These are phyloP conservation scores for Lepidium didymum DNA, from an alignment of 345 rosid species.

Conservation along the genomic window DNA sequence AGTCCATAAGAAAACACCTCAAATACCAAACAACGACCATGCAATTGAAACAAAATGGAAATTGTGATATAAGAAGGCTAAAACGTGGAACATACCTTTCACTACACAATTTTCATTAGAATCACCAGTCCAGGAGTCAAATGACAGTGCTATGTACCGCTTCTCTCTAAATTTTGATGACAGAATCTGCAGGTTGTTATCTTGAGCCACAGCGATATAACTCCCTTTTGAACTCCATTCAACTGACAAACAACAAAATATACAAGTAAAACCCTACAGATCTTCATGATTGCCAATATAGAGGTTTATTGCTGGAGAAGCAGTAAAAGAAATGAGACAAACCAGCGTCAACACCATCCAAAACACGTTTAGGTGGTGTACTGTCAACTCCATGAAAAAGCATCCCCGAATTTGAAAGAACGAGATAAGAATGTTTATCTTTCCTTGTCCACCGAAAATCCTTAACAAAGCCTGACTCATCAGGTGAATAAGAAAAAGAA, in stretches of 20 bases:
- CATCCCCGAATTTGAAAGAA: conserved; percentile 51
- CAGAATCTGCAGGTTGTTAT: conserved; percentile 41
- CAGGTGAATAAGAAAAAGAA: conserved; percentile 42
- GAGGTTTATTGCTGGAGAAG: not conserved
- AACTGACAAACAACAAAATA: conserved; percentile 27
- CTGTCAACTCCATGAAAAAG: conserved; percentile 52
- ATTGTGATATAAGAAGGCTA: conserved; percentile 7
- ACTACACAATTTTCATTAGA: conserved; percentile 33
- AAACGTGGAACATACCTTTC: conserved; percentile 49
- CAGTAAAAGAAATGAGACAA: conserved; percentile 11
- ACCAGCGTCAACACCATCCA: conserved; percentile 88
- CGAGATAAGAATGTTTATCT: conserved; percentile 46
- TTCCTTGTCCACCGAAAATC: conserved; percentile 67
- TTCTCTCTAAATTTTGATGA: conserved; percentile 68
- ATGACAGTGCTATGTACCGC: conserved; percentile 42
- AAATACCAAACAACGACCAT: not conserved
- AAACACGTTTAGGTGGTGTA: conserved; percentile 39
- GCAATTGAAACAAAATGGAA: not conserved
- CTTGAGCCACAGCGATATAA: conserved; percentile 62
- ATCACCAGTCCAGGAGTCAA: conserved; percentile 52
- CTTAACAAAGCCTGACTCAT: conserved; percentile 48
- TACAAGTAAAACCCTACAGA: not conserved
- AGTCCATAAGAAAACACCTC: not conserved
- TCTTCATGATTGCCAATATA: not conserved
- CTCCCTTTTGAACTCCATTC: conserved; percentile 75